Percentiles rank a stretch among this genome's conserved stretches.
Conservation (phyloP, 257 asterid genomes). For the Linderniella brevidens region DNA sequence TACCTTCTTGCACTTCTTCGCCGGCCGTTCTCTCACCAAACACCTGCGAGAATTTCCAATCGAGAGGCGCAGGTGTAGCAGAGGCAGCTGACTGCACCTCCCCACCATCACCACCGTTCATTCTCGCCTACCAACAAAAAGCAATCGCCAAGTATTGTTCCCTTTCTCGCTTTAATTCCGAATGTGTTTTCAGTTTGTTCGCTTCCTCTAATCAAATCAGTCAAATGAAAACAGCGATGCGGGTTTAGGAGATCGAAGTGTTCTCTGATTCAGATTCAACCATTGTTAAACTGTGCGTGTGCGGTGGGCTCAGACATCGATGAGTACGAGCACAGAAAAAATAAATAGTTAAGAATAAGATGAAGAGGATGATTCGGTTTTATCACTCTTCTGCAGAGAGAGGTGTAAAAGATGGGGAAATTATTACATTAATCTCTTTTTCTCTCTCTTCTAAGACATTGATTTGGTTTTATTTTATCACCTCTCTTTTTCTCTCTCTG, state of each 20-base stretch:
- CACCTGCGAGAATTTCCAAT: conserved; percentile 97
- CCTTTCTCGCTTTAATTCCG: conserved; percentile 10
- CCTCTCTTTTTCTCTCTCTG: too few relatives aligned
- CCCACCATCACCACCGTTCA: conserved; percentile 69
- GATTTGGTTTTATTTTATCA: too few relatives aligned
- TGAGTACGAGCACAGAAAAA: conserved; percentile 12
- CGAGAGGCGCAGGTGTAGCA: conserved; percentile 72
- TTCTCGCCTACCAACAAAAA: conserved; percentile 18
- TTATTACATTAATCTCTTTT: too few relatives aligned
- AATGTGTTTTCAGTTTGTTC: conserved; percentile 23
- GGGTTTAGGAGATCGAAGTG: conserved; percentile 29
- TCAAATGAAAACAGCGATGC: conserved; percentile 12
- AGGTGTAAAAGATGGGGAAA: too few relatives aligned
- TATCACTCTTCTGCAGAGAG: too few relatives aligned
- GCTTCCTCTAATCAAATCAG: too few relatives aligned
- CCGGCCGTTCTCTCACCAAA: conserved; percentile 96
- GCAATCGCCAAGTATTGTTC: conserved; percentile 14
- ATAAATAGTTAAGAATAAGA: too few relatives aligned
- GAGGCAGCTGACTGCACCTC: conserved; percentile 62
- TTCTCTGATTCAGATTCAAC: conserved; percentile 55
- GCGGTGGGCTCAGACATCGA: conserved; percentile 18
- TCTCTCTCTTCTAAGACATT: too few relatives aligned
- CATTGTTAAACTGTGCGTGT: conserved; percentile 23
- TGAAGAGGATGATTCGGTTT: too few relatives aligned
- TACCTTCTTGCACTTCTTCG: conserved; percentile 99